Conservation (phyloP, 495 filamentous ascomycete genomes). For the Amphirosellinia nigrospora region DNA sequence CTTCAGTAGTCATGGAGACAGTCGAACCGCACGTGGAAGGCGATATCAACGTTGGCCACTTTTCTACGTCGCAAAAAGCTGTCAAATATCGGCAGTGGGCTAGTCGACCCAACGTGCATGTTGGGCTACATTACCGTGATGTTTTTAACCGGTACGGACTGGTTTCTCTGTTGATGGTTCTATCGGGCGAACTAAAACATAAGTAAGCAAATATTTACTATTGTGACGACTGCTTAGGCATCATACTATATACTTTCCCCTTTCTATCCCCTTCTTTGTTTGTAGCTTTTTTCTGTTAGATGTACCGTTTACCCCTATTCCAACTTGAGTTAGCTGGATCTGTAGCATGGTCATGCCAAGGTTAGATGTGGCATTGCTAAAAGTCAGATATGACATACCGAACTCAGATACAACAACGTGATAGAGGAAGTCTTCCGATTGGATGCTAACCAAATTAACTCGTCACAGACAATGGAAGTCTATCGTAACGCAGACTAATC, state of each 20-base stretch:
- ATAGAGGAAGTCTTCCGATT: no score
- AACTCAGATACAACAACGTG: no score
- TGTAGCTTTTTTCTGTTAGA: no score
- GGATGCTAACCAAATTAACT: neutral
- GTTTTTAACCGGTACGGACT: neutral
- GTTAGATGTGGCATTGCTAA: neutral
- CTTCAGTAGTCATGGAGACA: neutral
- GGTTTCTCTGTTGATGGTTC: neutral
- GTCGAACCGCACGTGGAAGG: neutral
- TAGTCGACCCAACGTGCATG: conserved; percentile 12
- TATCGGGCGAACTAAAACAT: neutral
- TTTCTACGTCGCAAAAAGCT: conserved; percentile 1
- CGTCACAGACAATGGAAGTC: neutral
- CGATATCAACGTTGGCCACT: conserved; percentile 5
- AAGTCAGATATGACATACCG: neutral
- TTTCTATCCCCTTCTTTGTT: no score
- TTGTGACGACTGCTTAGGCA: no score
- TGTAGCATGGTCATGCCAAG: neutral
- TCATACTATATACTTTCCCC: no score
- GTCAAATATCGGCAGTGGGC: conserved; percentile 10
- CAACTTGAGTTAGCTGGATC: no score
- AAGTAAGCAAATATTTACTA: neutral
- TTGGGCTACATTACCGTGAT: conserved; percentile 13
- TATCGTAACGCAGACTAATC: neutral
- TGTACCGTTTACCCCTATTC: no score